Evolutionary conservation across 345 rosid species (phyloP).

Genomic region (Microthlaspi erraticum): DNA sequence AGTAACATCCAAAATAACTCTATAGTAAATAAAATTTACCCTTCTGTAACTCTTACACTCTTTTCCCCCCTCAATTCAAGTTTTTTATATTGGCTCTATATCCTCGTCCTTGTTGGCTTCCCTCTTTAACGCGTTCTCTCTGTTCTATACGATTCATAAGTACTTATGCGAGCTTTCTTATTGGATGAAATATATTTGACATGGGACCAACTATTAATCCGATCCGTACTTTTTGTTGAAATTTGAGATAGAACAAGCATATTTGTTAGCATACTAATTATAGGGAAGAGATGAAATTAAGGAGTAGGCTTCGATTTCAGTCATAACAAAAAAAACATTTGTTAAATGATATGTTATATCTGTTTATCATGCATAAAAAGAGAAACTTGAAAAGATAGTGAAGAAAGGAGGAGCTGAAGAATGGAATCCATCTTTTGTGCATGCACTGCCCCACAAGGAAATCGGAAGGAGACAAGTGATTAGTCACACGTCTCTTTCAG

Average conservation of each 20-base stretch:
- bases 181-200: not conserved
- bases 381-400: slow-evolving; percentile 55
- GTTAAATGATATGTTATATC: too few relatives aligned
- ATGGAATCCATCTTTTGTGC: slow-evolving; percentile 72
- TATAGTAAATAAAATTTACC: not conserved
- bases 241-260: slow-evolving; percentile 15
- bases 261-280: slow-evolving; percentile 12
- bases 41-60: slow-evolving; percentile 1
- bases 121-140: not conserved
- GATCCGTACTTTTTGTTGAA: not conserved
- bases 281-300: not conserved
- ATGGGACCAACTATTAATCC: not conserved
- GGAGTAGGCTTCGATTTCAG: not conserved
- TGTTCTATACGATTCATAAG: not conserved
- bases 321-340: not conserved
- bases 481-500: slow-evolving; percentile 64
- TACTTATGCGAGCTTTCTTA: not conserved
- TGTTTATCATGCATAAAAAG: not conserved
- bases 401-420: slow-evolving; percentile 52
- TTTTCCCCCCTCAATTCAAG: not conserved
- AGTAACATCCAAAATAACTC: not conserved
- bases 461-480: slow-evolving; percentile 64
- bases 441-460: slow-evolving; percentile 78
- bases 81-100: not conserved
- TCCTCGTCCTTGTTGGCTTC: not conserved